phyloP scores from a whole-genome alignment of 306 rosid species.

The Castanea crenata region DNA sequence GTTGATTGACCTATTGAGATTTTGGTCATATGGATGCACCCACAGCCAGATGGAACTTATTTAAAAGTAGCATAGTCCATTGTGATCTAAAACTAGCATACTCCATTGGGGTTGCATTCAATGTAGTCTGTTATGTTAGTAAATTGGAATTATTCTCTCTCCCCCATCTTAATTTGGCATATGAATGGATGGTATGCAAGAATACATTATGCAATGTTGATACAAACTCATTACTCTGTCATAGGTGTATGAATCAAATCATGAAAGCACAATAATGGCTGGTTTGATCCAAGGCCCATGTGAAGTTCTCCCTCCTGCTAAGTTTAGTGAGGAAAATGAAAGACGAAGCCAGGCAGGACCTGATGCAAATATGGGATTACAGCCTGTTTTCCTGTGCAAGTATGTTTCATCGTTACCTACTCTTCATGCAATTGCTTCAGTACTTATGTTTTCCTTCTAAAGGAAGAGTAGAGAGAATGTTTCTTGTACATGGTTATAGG shows the following conservation, averaged over 20 bases:
- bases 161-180: conserved; percentile 13
- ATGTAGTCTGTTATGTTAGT: not conserved
- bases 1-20: conserved; percentile 1
- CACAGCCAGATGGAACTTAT: not conserved
- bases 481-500: not conserved
- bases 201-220: conserved; percentile 14
- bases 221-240: conserved; percentile 16
- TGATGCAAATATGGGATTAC: conserved; percentile 41
- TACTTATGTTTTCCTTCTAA: not conserved
- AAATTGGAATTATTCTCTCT: not conserved
- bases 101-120: not conserved
- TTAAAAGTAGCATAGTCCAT: not conserved
- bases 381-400: conserved; percentile 85
- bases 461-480: not conserved
- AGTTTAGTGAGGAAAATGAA: conserved; percentile 72
- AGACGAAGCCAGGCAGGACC: conserved; percentile 44
- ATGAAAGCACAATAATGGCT: conserved; percentile 59
- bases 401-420: conserved; percentile 34
- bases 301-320: conserved; percentile 67
- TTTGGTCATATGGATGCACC: not conserved
- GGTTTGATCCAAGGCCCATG: conserved; percentile 75
- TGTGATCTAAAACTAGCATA: not conserved
- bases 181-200: not conserved
- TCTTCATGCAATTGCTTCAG: not conserved
- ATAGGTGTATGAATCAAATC: conserved; percentile 83